Evolutionary conservation across 2,329 filamentous ascomycete species (phyloP).

Genomic region (Graphium sp.): DNA sequence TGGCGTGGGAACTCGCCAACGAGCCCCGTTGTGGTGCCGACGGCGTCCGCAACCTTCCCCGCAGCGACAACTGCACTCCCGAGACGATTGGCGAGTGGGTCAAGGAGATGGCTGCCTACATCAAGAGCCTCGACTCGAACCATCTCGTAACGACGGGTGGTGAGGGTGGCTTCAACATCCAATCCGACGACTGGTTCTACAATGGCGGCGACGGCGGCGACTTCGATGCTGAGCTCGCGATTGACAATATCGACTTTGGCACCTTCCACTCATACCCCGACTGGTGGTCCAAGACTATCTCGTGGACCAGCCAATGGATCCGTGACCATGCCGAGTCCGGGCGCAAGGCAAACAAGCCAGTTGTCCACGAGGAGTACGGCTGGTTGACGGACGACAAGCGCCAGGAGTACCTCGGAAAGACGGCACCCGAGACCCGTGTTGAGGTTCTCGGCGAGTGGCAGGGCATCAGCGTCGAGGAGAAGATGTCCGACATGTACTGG

Average conservation of each 20-base stretch:
- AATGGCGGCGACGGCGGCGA: conserved; percentile 32
- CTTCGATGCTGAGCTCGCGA: conserved; percentile 28
- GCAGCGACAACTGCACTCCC: conserved; percentile 19
- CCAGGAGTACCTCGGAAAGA: conserved; percentile 23
- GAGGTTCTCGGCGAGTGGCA: conserved; percentile 32
- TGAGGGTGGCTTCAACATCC: conserved; percentile 38
- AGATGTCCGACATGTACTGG: conserved; percentile 37
- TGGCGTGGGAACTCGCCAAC: conserved; percentile 53
- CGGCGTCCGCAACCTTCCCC: conserved; percentile 24
- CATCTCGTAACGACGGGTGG: conserved; percentile 39
- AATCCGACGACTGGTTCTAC: conserved; percentile 24
- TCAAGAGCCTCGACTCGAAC: conserved; percentile 31
- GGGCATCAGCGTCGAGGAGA: conserved; percentile 24
- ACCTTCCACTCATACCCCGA: conserved; percentile 39
- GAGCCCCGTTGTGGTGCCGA: conserved; percentile 36
- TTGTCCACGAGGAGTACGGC: conserved; percentile 37
- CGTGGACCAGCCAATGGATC: conserved; percentile 37
- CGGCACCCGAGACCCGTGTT: conserved; percentile 22
- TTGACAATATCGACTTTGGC: conserved; percentile 33
- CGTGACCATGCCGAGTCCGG: conserved; percentile 29
- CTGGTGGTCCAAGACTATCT: conserved; percentile 33
- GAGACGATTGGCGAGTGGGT: conserved; percentile 28
- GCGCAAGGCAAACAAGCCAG: conserved; percentile 26
- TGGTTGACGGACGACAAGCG: conserved; percentile 32
- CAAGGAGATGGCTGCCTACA: conserved; percentile 33